A percentile compares a stretch with the other conserved stretches of the same genome.
Evolutionary conservation across 306 rosid species (phyloP).

Genomic region (Rosa persica): DNA sequence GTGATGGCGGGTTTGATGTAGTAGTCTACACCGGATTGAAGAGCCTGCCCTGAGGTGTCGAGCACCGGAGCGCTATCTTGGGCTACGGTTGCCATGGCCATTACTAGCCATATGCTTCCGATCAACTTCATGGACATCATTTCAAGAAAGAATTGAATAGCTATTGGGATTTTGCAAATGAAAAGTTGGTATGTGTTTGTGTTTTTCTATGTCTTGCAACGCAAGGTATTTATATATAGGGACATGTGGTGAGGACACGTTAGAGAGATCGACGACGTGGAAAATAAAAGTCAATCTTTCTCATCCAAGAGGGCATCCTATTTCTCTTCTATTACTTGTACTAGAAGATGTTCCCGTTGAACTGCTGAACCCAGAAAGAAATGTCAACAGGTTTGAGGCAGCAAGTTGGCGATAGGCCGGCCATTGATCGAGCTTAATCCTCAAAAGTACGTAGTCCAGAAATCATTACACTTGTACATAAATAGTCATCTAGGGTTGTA

Average conservation of each 20-base stretch:
- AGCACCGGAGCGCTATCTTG: constrained; percentile 37
- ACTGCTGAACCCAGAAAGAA: not conserved
- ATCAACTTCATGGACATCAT: constrained; percentile 3
- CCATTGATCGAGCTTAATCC: not conserved
- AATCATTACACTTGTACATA: not conserved
- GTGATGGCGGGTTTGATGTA: constrained; percentile 62
- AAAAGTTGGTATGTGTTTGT: too few species aligned
- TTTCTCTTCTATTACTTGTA: not conserved
- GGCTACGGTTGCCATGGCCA: constrained; percentile 28
- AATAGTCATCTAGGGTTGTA: too few species aligned
- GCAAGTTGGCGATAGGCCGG: not conserved
- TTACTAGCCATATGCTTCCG: constrained; percentile 22
- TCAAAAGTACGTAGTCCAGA: not conserved
- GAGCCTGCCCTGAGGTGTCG: constrained; percentile 47
- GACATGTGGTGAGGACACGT: too few species aligned
- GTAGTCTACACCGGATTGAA: constrained; percentile 41
- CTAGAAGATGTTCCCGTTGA: not conserved
- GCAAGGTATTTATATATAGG: too few species aligned
- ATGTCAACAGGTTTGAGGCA: not conserved
- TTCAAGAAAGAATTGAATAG: not conserved
- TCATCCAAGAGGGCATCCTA: not conserved
- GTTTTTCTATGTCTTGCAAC: too few species aligned
- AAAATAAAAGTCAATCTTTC: too few species aligned
- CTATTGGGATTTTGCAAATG: too few species aligned
- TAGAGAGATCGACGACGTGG: too few species aligned